phyloP scores from a whole-genome alignment of 345 rosid genomes.

The Eucalyptus marginata region DNA sequence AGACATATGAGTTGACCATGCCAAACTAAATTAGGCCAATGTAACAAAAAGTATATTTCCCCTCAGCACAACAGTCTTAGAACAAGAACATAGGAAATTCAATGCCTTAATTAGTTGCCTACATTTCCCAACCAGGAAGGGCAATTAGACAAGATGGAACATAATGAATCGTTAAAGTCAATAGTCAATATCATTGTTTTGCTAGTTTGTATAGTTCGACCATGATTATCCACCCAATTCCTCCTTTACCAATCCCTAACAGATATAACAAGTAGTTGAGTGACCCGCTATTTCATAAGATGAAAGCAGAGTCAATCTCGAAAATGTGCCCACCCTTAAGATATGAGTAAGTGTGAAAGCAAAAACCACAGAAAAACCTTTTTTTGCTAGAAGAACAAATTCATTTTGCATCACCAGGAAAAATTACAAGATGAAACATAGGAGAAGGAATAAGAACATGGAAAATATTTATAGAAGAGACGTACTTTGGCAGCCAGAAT shows the following conservation, averaged over 20 bases:
- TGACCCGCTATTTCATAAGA: too few species aligned
- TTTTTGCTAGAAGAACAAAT: neutral
- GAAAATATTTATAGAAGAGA: neutral
- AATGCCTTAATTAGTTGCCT: neutral
- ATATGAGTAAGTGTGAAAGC: too few species aligned
- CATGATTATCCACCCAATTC: too few species aligned
- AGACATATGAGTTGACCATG: neutral
- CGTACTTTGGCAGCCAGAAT: constrained; percentile 83
- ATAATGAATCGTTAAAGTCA: neutral
- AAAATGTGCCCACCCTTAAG: too few species aligned
- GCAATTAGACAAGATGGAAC: neutral
- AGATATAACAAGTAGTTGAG: too few species aligned
- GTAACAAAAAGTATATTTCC: neutral
- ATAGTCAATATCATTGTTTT: neutral
- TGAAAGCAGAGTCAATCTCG: too few species aligned
- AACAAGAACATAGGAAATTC: neutral
- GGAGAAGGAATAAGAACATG: neutral
- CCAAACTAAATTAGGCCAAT: neutral
- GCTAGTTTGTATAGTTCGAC: neutral
- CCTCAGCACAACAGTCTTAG: neutral
- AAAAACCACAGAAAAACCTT: neutral
- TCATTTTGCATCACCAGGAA: neutral
- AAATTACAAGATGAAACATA: neutral
- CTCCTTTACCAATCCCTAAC: too few species aligned
- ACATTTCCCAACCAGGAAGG: neutral